Evolutionary conservation across 768 basidiomycete species (phyloP), one percentile per base, ranked within the genome.

Genomic region (Panus rudis): DNA sequence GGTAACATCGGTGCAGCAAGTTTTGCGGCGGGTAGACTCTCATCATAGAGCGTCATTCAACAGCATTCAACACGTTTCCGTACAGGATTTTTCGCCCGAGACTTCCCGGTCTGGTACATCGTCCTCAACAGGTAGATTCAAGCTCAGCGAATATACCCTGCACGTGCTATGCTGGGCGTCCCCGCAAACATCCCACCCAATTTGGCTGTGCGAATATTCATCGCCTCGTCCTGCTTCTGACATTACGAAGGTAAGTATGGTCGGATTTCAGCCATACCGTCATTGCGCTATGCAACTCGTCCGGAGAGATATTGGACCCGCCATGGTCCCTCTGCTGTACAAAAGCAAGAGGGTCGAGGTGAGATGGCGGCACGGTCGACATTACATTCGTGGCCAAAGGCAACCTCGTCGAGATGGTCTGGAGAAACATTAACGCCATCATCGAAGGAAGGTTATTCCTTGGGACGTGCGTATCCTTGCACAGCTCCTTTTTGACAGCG

Each of bases 401-500:
- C n/a, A n/a, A n/a, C n/a, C n/a, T n/a, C 45, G 47, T 23, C 25
- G 21, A 14, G n/a, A 51, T 51, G 49, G 45, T 41, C 38, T 51
- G 49, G 49, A 51, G 42, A 39, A 47, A 40, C 17, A 68, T 84
- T 64, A 73, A 81, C 60, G 64, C 78, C 34, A 67, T 85, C 63
- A 77, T 84, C 57, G 72, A 75, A 39, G 71, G 70, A 61, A 73
- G 66, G 61, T 70, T 85, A 63, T 84, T 74, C 65, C 68, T 86
- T 59, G 83, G 83, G 69, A 85, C 83, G 83, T 84, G 49, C 62
- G 82, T 78, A 49, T 52, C 47, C 50, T 40, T 26, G 31, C 23
- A 24, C 34, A 20, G 45, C 45, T 10, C 19, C 19, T 38, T 21
- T 5, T 41, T 42, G 35, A 45, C 37, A 45, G 47, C 43, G 45